phyloP scores from a whole-genome alignment of 495 filamentous ascomycete genomes.

The Diplogelasinospora grovesii region DNA sequence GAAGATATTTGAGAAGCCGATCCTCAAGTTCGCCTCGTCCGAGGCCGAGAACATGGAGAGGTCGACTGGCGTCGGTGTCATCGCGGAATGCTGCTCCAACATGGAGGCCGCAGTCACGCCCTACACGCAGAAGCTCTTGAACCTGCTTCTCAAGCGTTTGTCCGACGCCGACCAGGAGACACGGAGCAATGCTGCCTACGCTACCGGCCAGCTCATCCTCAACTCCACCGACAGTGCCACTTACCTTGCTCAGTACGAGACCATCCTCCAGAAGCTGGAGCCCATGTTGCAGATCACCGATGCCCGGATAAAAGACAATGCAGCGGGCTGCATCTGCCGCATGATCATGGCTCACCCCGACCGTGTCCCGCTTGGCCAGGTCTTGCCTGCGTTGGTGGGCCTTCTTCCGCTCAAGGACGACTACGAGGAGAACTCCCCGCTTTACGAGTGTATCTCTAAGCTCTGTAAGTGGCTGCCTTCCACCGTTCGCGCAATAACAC shows the following conservation, averaged over 20 bases:
- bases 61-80: slow-evolving; percentile 78
- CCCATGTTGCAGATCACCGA: slow-evolving; percentile 67
- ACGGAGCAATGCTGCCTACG: slow-evolving; percentile 91
- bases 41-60: slow-evolving; percentile 74
- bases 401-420: slow-evolving; percentile 88
- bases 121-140: slow-evolving; percentile 67
- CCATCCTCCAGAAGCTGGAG: slow-evolving; percentile 78
- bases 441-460: slow-evolving; percentile 80
- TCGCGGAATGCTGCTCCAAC: slow-evolving; percentile 83
- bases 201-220: slow-evolving; percentile 72
- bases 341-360: slow-evolving; percentile 84
- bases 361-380: slow-evolving; percentile 67
- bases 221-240: slow-evolving; percentile 66
- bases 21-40: slow-evolving; percentile 80
- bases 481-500: too few species aligned
- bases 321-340: slow-evolving; percentile 83
- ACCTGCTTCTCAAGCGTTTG: slow-evolving; percentile 78
- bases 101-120: slow-evolving; percentile 75
- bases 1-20: slow-evolving; percentile 86
- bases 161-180: slow-evolving; percentile 86
- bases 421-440: slow-evolving; percentile 90
- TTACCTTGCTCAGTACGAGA: slow-evolving; percentile 64
- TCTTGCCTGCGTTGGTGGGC: slow-evolving; percentile 71
- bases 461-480: slow-evolving; percentile 71
- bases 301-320: slow-evolving; percentile 82